A percentile compares a stretch with the other conserved stretches of the same genome.
phyloP scores from a whole-genome alignment of 805 yeast genomes.

The Spathaspora sp. region DNA sequence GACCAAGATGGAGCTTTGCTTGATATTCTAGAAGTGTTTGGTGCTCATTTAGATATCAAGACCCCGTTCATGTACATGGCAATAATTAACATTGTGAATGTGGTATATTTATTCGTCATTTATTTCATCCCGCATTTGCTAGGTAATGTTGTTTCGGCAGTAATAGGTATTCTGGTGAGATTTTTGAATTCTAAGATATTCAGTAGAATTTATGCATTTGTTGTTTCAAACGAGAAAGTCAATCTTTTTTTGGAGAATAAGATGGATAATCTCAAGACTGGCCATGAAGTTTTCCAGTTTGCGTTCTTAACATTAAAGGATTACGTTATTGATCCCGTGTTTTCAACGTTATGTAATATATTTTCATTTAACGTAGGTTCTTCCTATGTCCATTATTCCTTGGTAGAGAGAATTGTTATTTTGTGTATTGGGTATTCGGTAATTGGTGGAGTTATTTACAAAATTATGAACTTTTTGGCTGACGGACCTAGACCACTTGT shows the following conservation, averaged over 20 bases:
- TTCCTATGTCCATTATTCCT: constrained; percentile 20
- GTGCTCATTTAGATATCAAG: constrained; percentile 28
- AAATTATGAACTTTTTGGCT: constrained; percentile 25
- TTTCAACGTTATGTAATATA: constrained; percentile 13
- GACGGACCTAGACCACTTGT: constrained; percentile 41
- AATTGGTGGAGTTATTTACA: constrained; percentile 20
- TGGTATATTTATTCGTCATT: constrained; percentile 36
- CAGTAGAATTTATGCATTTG: background rate
- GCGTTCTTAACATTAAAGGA: constrained; percentile 10
- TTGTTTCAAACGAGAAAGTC: background rate
- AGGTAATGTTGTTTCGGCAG: constrained; percentile 27
- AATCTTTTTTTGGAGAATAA: background rate
- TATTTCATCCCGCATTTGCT: constrained; percentile 48
- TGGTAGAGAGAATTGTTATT: constrained; percentile 34
- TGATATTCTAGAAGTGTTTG: constrained; percentile 32
- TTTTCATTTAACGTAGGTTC: constrained; percentile 12
- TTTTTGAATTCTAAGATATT: background rate
- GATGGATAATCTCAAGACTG: constrained; percentile 4
- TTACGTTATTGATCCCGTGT: constrained; percentile 17
- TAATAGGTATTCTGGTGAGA: constrained; percentile 11
- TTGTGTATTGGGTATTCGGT: constrained; percentile 31
- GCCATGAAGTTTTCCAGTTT: constrained; percentile 11
- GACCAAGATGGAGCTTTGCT: constrained; percentile 17
- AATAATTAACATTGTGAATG: constrained; percentile 26
- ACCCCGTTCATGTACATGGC: constrained; percentile 34